Percentiles rank a stretch among this genome's conserved stretches.
These are phyloP conservation scores for Colletotrichum ledebouriae DNA, from an alignment of 2,329 filamentous ascomycete genomes.

Conservation along the genomic window DNA sequence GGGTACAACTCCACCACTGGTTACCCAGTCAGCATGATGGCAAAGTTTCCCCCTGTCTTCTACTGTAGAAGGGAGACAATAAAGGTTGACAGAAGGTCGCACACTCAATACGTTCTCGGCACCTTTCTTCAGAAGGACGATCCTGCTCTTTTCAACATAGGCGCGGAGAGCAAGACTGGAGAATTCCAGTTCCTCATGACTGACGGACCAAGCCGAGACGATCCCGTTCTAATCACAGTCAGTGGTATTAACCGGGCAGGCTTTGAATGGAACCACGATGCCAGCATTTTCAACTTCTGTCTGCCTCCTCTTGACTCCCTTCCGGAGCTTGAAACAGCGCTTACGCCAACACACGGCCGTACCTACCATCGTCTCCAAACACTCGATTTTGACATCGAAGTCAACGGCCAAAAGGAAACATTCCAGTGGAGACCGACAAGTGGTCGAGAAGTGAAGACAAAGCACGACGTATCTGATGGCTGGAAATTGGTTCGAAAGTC, in stretches of 20 bases:
- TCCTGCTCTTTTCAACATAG: too few species aligned
- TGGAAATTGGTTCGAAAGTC: constrained; percentile 1
- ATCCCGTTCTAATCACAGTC: background rate
- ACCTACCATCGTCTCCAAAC: background rate
- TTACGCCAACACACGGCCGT: background rate
- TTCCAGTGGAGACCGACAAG: constrained; percentile 7
- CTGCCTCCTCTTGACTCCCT: background rate
- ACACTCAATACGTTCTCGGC: background rate
- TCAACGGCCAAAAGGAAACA: background rate
- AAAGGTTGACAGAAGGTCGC: background rate
- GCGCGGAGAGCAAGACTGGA: too few species aligned
- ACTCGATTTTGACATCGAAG: background rate
- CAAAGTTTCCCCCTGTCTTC: background rate
- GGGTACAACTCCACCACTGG: background rate
- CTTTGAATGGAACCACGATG: too few species aligned
- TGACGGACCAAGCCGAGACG: background rate
- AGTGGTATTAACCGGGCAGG: background rate
- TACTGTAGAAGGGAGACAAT: background rate
- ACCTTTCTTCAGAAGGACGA: background rate
- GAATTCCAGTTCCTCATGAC: background rate
- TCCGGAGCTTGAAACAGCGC: background rate
- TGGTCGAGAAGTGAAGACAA: background rate
- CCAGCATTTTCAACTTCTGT: background rate
- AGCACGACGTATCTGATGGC: background rate
- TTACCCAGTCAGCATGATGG: background rate